Evolutionary conservation across 768 basidiomycete species (phyloP).

Genomic region (Termitomyces sp.): DNA sequence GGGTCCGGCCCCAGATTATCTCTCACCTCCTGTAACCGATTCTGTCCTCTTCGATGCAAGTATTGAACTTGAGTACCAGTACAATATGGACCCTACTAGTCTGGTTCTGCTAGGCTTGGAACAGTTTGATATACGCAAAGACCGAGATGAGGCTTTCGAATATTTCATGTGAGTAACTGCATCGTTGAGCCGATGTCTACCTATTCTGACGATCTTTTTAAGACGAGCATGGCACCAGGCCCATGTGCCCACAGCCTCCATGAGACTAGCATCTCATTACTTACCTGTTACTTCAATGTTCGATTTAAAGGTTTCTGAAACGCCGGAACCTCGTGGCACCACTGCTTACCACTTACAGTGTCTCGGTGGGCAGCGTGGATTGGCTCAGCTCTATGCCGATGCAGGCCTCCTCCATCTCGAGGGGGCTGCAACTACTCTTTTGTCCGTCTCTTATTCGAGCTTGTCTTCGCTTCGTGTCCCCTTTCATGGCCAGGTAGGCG

Average conservation of each 20-base stretch:
- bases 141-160: slow-evolving; percentile 76
- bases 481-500: slow-evolving; percentile 38
- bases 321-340: slow-evolving; percentile 44
- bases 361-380: slow-evolving; percentile 58
- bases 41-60: slow-evolving; percentile 48
- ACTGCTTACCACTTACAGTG: slow-evolving; percentile 56
- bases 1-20: slow-evolving; percentile 61
- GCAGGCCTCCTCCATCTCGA: slow-evolving; percentile 79
- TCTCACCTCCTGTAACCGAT: slow-evolving; percentile 47
- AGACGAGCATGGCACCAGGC: slow-evolving; percentile 84
- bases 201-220: slow-evolving; percentile 5
- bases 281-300: slow-evolving; percentile 49
- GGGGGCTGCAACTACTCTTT: slow-evolving; percentile 65
- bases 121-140: slow-evolving; percentile 65
- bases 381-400: slow-evolving; percentile 74
- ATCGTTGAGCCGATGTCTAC: neutral
- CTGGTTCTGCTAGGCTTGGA: slow-evolving; percentile 68
- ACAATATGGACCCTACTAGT: slow-evolving; percentile 86
- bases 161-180: slow-evolving; percentile 58
- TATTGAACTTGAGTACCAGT: slow-evolving; percentile 53
- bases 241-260: slow-evolving; percentile 67
- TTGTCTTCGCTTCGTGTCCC: slow-evolving; percentile 75
- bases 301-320: slow-evolving; percentile 27
- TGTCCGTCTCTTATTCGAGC: slow-evolving; percentile 70
- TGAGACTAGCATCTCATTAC: slow-evolving; percentile 73